These are phyloP conservation scores for Colletotrichum cereale DNA, from an alignment of 2,329 filamentous ascomycete genomes.

Conservation along the genomic window DNA sequence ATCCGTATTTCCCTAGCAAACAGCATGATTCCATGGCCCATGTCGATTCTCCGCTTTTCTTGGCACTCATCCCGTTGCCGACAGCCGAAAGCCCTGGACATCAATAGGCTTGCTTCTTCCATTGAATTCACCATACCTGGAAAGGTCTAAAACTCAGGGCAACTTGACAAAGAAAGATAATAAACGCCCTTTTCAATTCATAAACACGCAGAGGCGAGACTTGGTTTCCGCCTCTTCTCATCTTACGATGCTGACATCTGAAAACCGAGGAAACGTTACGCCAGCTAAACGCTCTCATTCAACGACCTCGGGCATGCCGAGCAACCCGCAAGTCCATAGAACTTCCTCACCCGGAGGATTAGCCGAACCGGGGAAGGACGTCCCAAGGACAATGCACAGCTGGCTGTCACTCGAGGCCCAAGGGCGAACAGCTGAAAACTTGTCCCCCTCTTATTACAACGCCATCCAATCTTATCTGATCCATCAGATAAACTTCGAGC, in stretches of 20 bases:
- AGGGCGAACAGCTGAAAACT: conserved; percentile 25
- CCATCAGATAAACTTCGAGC: conserved; percentile 29
- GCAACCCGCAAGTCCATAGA: neutral
- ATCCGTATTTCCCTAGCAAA: neutral
- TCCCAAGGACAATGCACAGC: neutral
- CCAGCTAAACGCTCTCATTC: neutral
- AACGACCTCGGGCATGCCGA: neutral
- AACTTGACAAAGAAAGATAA: no score
- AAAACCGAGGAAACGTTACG: neutral
- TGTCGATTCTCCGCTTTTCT: neutral
- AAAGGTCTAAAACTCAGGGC: no score
- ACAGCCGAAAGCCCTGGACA: neutral
- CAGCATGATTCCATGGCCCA: neutral
- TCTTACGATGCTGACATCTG: no score
- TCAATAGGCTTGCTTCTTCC: neutral
- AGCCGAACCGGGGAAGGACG: conserved; percentile 15
- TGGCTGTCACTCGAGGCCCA: neutral
- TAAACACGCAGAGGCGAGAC: no score
- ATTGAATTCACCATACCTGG: no score
- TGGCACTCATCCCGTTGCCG: neutral
- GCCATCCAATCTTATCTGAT: conserved; percentile 38
- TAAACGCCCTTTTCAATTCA: no score
- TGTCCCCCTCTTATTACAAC: neutral
- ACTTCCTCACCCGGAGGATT: conserved; percentile 10
- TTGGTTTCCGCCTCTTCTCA: no score